Percentiles rank a stretch among this genome's conserved stretches.
Conservation (phyloP, 2,329 filamentous ascomycete genomes). For the Macrophomina tecta region DNA sequence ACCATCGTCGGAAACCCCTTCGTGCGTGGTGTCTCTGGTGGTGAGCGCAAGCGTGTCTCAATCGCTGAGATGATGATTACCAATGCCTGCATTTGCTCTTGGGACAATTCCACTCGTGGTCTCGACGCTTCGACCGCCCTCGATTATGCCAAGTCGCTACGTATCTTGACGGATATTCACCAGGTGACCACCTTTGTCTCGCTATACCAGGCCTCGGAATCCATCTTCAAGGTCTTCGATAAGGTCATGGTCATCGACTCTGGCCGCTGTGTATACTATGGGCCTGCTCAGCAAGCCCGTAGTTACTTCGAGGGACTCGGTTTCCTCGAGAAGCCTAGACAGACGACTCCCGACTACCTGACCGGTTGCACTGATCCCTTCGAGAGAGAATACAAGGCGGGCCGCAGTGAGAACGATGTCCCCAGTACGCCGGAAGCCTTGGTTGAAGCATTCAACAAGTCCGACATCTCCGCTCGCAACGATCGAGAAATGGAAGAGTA, state of each 20-base stretch:
- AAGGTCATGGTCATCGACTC: slow-evolving; percentile 83
- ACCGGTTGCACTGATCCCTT: slow-evolving; percentile 85
- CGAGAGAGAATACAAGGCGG: slow-evolving; percentile 76
- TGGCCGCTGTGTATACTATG: slow-evolving; percentile 78
- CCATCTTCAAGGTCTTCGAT: slow-evolving; percentile 80
- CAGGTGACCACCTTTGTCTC: slow-evolving; percentile 85
- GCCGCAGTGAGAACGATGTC: slow-evolving; percentile 68
- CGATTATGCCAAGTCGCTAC: slow-evolving; percentile 55
- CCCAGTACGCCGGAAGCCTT: slow-evolving; percentile 73
- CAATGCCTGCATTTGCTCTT: slow-evolving; percentile 72
- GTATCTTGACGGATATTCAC: slow-evolving; percentile 79
- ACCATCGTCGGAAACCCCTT: slow-evolving; percentile 86
- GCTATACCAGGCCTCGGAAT: slow-evolving; percentile 84
- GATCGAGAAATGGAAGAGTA: slow-evolving; percentile 73
- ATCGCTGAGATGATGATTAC: slow-evolving; percentile 85
- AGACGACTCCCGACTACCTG: slow-evolving; percentile 82
- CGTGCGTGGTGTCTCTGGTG: slow-evolving; percentile 79
- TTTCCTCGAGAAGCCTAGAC: slow-evolving; percentile 74
- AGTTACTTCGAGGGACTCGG: slow-evolving; percentile 79
- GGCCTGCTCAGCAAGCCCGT: slow-evolving; percentile 69
- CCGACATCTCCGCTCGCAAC: slow-evolving; percentile 62
- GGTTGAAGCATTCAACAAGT: slow-evolving; percentile 72
- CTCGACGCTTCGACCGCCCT: slow-evolving; percentile 57
- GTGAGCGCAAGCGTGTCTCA: slow-evolving; percentile 79
- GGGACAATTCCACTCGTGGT: slow-evolving; percentile 58